These are phyloP conservation scores for Neurospora sp. DNA, from an alignment of 495 filamentous ascomycete species.

Conservation along the genomic window DNA sequence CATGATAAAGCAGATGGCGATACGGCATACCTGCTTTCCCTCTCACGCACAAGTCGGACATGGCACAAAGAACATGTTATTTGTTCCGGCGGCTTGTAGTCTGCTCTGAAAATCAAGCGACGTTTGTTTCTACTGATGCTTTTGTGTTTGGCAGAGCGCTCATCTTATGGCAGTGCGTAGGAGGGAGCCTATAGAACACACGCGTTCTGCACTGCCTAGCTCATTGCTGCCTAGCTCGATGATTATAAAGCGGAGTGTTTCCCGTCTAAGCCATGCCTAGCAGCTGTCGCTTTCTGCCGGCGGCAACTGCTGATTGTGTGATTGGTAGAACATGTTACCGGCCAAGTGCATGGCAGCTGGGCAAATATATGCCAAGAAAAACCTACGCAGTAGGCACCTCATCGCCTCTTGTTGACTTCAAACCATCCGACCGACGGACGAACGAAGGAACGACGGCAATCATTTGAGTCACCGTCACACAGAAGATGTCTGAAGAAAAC, in stretches of 20 bases:
- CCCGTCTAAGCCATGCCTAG: background rate
- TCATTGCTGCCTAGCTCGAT: background rate
- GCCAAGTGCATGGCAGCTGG: background rate
- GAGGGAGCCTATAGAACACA: background rate
- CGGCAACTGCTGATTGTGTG: background rate
- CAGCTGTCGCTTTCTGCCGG: background rate
- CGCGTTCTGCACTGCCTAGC: background rate
- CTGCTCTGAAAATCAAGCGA: background rate
- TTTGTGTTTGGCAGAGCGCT: background rate
- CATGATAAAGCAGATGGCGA: background rate
- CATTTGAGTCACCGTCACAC: background rate
- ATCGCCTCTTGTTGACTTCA: background rate
- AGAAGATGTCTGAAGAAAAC: background rate
- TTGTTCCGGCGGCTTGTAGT: background rate
- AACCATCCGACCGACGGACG: background rate
- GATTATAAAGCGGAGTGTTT: background rate
- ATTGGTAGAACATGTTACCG: background rate
- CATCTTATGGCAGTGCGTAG: background rate
- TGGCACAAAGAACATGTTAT: background rate
- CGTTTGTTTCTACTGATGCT: background rate
- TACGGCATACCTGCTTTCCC: background rate
- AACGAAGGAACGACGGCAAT: background rate
- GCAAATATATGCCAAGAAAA: background rate
- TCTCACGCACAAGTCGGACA: background rate
- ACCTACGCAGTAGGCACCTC: background rate